phyloP scores from a whole-genome alignment of 108 stramenopile species.

The Fragilaria crotonensis region DNA sequence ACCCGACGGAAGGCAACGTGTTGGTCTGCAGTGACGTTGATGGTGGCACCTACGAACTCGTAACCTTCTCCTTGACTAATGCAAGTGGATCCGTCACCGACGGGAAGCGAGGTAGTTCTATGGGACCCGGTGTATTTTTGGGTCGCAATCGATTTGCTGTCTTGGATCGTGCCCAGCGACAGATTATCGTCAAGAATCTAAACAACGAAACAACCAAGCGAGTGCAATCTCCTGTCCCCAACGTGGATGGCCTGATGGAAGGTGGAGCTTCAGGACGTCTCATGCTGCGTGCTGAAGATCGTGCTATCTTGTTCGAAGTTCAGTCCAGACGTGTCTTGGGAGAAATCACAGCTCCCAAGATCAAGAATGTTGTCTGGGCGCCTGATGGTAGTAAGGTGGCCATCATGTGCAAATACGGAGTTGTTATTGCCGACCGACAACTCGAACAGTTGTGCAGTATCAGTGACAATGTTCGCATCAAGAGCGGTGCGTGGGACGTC shows the following conservation, averaged over 20 bases:
- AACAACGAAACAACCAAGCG: constrained; percentile 93
- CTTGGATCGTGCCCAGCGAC: constrained; percentile 85
- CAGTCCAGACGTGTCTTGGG: constrained; percentile 92
- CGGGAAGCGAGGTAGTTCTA: constrained; percentile 85
- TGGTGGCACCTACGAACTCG: constrained; percentile 94
- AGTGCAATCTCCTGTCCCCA: constrained; percentile 85
- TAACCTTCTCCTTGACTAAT: constrained; percentile 80
- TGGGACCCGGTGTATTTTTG: constrained; percentile 91
- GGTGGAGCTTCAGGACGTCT: constrained; percentile 94
- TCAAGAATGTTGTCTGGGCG: constrained; percentile 94
- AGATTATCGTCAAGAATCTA: constrained; percentile 94
- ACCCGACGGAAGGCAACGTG: constrained; percentile 87
- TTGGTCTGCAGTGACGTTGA: constrained; percentile 87
- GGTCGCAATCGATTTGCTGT: constrained; percentile 94
- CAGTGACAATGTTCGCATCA: constrained; percentile 95
- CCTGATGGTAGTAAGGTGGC: constrained; percentile 91
- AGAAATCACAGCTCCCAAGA: constrained; percentile 91
- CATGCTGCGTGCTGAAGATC: constrained; percentile 89
- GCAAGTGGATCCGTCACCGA: constrained; percentile 79
- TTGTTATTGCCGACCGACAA: constrained; percentile 91
- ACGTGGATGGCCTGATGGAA: constrained; percentile 86
- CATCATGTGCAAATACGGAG: constrained; percentile 91
- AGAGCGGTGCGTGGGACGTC: constrained; percentile 94
- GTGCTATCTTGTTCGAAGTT: constrained; percentile 94
- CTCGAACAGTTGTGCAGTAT: constrained; percentile 94